Base-by-base conservation (phyloP, 2,329 filamentous ascomycete genomes). In the Apiospora pterosperma region DNA sequence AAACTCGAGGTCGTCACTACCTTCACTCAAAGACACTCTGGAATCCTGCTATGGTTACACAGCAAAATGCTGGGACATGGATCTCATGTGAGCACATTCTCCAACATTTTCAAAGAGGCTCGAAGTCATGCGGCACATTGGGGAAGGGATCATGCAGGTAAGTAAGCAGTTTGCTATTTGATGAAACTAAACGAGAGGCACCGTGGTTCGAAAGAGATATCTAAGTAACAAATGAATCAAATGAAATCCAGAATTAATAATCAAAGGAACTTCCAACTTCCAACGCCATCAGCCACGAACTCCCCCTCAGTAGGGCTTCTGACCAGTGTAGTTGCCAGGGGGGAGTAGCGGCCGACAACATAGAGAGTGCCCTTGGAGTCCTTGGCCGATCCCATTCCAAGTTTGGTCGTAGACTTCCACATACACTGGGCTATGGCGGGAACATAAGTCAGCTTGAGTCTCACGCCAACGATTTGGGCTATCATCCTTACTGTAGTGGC, bases 401-500 rank as follows among this genome's bases (percentile, higher is more conserved):
- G 5, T 67, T 72, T 72, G 36, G 70, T 72, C 41, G 68, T 71
- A 6, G 67, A 69, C 59, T 70, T 73, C 72, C 71, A 73, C 70
- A 74, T 69, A 48, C 72, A 73, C 65, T 74, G 72, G 63, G 72
- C 71, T 73, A 61, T 31, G 58, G 28, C 14, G 34, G 48, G 55
- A 36, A 25, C 38, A 62, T 48, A 60, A 59, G 14, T 62, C 59
- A 62, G 21, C 21, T 4, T 28, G 64, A 61, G 59, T 19, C n/a
- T 4, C 2, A 12, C 6, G 14, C 4, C 28, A 31, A 36, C 14
- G 19, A 28, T 11, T 11, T 19, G n/a, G 25, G n/a, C 19, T n/a
- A n/a, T 36, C 21, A 68, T 16, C 4, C 73, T 70, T 68, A 75
- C 72, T 75, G 52, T 75, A 78, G 66, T 78, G 76, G 2, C 74